These are phyloP conservation scores for Stephania cephalantha DNA, from an alignment of 164 flowering plant genomes.

Conservation along the genomic window DNA sequence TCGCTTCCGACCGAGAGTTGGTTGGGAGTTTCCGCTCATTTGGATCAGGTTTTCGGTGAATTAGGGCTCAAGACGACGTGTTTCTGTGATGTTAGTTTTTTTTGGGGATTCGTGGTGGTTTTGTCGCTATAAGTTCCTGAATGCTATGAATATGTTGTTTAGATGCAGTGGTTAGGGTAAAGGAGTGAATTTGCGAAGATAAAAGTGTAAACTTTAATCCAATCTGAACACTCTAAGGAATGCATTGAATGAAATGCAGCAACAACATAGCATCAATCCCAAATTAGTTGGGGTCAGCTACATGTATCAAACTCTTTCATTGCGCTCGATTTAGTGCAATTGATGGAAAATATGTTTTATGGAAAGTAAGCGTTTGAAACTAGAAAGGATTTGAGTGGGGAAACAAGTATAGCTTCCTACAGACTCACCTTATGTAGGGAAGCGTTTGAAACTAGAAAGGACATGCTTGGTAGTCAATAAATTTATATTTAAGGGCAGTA, in stretches of 20 bases:
- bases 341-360: too few relatives aligned
- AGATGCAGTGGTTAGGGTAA: background rate
- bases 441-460: too few relatives aligned
- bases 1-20: background rate
- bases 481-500: too few relatives aligned
- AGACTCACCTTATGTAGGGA: too few relatives aligned
- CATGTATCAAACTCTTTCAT: too few relatives aligned
- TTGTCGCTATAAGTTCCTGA: background rate
- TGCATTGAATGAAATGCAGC: background rate
- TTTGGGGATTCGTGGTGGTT: background rate
- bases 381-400: background rate
- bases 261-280: background rate
- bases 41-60: background rate
- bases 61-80: background rate
- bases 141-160: background rate
- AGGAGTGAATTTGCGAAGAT: background rate
- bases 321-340: too few relatives aligned
- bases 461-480: too few relatives aligned
- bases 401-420: background rate
- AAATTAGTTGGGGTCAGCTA: too few relatives aligned
- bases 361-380: background rate
- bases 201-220: background rate
- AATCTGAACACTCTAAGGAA: background rate
- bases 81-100: background rate
- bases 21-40: background rate